A percentile compares a stretch with the other conserved stretches of the same genome.
These are phyloP conservation scores for Arabidopsis arenosa DNA, from an alignment of 345 rosid species.

Conservation along the genomic window DNA sequence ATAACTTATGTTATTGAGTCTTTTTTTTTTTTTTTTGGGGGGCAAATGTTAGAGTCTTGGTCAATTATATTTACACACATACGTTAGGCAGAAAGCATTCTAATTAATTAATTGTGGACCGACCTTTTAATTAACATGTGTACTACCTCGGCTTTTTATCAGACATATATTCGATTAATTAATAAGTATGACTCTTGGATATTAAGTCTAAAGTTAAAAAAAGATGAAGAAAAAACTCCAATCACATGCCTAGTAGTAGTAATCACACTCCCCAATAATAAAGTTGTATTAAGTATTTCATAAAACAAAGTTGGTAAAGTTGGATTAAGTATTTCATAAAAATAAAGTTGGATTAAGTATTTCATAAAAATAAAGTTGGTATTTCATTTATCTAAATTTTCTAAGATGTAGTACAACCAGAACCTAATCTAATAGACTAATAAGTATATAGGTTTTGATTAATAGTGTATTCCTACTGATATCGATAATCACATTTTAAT, in stretches of 20 bases:
- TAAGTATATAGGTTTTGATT: no score
- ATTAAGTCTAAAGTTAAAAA: slow-evolving; percentile 26
- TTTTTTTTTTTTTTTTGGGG: no score
- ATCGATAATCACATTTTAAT: slow-evolving; percentile 10
- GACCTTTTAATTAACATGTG: slow-evolving; percentile 36
- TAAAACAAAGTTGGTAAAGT: not conserved
- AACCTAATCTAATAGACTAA: no score
- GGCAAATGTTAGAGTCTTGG: no score
- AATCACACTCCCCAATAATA: slow-evolving; percentile 37
- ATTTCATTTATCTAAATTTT: not conserved
- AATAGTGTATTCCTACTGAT: not conserved
- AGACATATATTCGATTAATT: slow-evolving; percentile 26
- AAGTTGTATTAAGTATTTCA: slow-evolving; percentile 24
- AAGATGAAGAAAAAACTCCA: slow-evolving; percentile 1
- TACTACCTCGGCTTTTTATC: slow-evolving; percentile 21
- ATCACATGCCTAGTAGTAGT: slow-evolving; percentile 33
- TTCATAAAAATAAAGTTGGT: not conserved
- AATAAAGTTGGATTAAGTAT: not conserved
- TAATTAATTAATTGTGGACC: slow-evolving; percentile 15
- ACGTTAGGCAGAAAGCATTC: slow-evolving; percentile 33
- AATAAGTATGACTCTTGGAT: slow-evolving; percentile 7
- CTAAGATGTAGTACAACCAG: no score
- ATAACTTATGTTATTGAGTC: not conserved
- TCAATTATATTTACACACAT: not conserved
- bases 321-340: not conserved